Evolutionary conservation across 768 basidiomycete genomes (phyloP), one percentile per base, ranked within the genome.

Genomic region (Baorangia bicolor): DNA sequence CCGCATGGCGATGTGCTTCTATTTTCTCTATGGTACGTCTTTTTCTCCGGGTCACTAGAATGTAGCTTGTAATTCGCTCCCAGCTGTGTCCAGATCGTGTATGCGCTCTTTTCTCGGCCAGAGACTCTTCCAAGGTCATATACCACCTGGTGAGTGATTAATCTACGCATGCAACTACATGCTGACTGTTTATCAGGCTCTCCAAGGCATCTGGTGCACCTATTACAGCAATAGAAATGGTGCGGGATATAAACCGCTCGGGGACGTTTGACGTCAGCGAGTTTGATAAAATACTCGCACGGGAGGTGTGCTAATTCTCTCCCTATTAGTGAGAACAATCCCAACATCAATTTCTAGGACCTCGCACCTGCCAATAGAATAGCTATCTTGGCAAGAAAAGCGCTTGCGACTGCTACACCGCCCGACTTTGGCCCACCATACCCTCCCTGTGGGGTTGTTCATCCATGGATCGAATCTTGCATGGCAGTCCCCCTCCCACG

Each of bases 31-130:
- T 84, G 84, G 87, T 91, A 65, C 12, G 81, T 18, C 31, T 50
- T 9, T 16, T 3, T 40, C 43, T 21, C 10, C n/a, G 53, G n/a
- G 42, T 39, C 3, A 23, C 21, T 2, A 7, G 23, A 10, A 37
- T 34, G 18, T 21, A 38, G 21, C 30, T 52, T 18, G 12, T 53
- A 21, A 53, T 39, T 11, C 5, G 40, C 52, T 48, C 27, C 10
- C 21, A 91, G 90, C 16, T 94, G 86, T 62, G 87, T 85, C 4
- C 94, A 96, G 70, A 96, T 98, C 68, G 73, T 93, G 68, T 94
- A 92, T 65, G 86, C 78, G 3, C 89, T 84, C 64, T 74, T 93
- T 28, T 67, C 91, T 35, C 79, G 88, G 38, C 93, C 91, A 18
- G 92, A 94, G 55, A 93, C 92, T 4, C 81, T 96, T 23, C 85